Base-by-base conservation (phyloP, 2,329 filamentous ascomycete species). In the Ophiocordyceps camponoti-leonardi region DNA sequence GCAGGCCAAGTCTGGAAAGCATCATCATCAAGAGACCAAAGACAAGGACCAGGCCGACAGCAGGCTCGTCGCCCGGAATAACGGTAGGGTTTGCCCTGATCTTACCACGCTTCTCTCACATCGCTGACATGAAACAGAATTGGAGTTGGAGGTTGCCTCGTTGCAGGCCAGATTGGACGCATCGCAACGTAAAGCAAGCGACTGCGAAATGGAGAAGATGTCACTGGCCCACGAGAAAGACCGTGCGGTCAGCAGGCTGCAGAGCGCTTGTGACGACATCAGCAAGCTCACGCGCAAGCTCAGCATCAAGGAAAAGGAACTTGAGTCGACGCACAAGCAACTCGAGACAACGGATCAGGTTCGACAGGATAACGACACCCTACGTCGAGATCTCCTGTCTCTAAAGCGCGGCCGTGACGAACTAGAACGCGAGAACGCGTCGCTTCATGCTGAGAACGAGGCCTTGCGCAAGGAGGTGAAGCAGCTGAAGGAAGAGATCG, bases 151-250 rank as follows among this genome's bases (percentile, higher is more conserved):
- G 53, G 64, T 83, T 41, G 68, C 74, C 42, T 68, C 75, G 19
- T 63, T 83, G 35, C 74, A 81, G 53, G 65, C 70, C 8, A 76
- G 74, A 16, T 63, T 84, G 1, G 76, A 81, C 48, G 70, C 79
- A 50, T 69, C 74, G 35, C 76, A 78, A 46, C 73, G 73, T 41
- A 80, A 80, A 54, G 65, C 74, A 22, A 75, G 71, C 49, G 67
- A 76, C n/a, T 68, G 72, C 33, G 76, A 82, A 44, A 77, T 79
- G 45, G 72, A 78, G 49, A 77, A 73, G 48, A 74, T 80, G 49
- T 72, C 77, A 4, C 61, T 83, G 40, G 68, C 69, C 3, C 68
- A 73, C 28, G 81, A 85, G 58, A 72, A 78, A 28, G 79, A 84
- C 51, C 75, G 77, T 42, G 72, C 81, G 35, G 67, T 81, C 43